A percentile compares a stretch with the other conserved stretches of the same genome.
Evolutionary conservation across 2,329 filamentous ascomycete genomes (phyloP).

Genomic region (Didymella keratinophila): DNA sequence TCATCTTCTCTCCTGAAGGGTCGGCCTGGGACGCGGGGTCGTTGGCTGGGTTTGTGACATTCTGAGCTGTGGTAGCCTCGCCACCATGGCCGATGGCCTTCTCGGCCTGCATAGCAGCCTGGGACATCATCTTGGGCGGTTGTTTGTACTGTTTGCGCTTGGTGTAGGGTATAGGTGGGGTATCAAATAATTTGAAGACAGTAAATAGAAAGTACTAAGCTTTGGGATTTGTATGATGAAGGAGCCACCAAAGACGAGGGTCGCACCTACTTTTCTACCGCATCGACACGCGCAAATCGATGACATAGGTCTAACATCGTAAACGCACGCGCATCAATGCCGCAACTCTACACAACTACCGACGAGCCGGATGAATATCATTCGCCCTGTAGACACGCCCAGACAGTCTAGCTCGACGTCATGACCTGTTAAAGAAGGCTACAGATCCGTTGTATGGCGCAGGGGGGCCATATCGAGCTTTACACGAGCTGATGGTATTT

Average conservation of each 20-base stretch:
- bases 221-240: constrained; percentile 2
- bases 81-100: constrained; percentile 72
- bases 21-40: constrained; percentile 51
- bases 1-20: constrained; percentile 69
- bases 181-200: constrained; percentile 13
- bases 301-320: constrained; percentile 36
- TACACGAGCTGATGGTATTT: constrained; percentile 24
- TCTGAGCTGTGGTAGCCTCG: constrained; percentile 71
- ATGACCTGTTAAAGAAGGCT: constrained; percentile 37
- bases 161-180: constrained; percentile 4
- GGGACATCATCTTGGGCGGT: constrained; percentile 44
- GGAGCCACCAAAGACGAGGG: not conserved
- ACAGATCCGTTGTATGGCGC: constrained; percentile 25
- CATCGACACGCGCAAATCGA: constrained; percentile 18
- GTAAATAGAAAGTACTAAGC: not conserved
- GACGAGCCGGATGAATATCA: constrained; percentile 23
- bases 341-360: constrained; percentile 32
- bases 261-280: constrained; percentile 27
- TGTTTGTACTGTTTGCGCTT: constrained; percentile 20
- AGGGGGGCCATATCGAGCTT: constrained; percentile 27
- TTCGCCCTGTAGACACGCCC: constrained; percentile 38
- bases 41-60: constrained; percentile 70
- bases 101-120: constrained; percentile 72
- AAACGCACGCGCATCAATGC: constrained; percentile 11
- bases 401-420: constrained; percentile 39